A percentile compares a stretch with the other conserved stretches of the same genome.
Evolutionary conservation across 2,329 filamentous ascomycete species (phyloP).

Genomic region (Penicillium corylophilum): DNA sequence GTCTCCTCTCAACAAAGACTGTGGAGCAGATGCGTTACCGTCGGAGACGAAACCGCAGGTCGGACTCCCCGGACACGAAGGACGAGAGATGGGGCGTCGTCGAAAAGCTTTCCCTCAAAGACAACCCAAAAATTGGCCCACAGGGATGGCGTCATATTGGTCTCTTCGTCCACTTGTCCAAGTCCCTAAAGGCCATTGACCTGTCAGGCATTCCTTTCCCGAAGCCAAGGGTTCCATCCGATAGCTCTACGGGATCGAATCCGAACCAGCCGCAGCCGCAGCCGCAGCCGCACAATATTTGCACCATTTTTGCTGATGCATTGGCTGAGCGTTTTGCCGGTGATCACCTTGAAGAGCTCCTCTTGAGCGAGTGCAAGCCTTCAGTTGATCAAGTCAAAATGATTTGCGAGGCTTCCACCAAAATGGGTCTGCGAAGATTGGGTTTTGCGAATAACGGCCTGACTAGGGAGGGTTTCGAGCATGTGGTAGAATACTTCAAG

Average conservation of each 20-base stretch:
- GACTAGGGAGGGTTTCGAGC: slow-evolving; percentile 68
- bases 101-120: slow-evolving; percentile 83
- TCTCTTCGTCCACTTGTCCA: slow-evolving; percentile 86
- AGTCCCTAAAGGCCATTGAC: slow-evolving; percentile 81
- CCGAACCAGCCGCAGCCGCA: slow-evolving; percentile 19
- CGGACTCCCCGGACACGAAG: slow-evolving; percentile 29
- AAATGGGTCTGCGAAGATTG: slow-evolving; percentile 73
- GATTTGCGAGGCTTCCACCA: slow-evolving; percentile 78
- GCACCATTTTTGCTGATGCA: slow-evolving; percentile 69
- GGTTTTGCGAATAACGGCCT: slow-evolving; percentile 82
- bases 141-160: slow-evolving; percentile 92
- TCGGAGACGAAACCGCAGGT: slow-evolving; percentile 41
- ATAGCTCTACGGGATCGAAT: slow-evolving; percentile 17
- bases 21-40: slow-evolving; percentile 58
- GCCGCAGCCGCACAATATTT: slow-evolving; percentile 49
- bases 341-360: slow-evolving; percentile 74
- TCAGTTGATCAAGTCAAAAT: slow-evolving; percentile 68
- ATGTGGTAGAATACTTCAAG: slow-evolving; percentile 73
- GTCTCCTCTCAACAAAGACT: slow-evolving; percentile 75
- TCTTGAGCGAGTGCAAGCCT: slow-evolving; percentile 76
- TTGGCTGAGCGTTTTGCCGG: slow-evolving; percentile 76
- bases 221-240: slow-evolving; percentile 32
- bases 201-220: slow-evolving; percentile 83
- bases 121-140: slow-evolving; percentile 77
- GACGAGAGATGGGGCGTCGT: slow-evolving; percentile 63